These are phyloP conservation scores for Entomortierella lignicola DNA, from an alignment of 192 early-diverging fungal genomes.

Conservation along the genomic window DNA sequence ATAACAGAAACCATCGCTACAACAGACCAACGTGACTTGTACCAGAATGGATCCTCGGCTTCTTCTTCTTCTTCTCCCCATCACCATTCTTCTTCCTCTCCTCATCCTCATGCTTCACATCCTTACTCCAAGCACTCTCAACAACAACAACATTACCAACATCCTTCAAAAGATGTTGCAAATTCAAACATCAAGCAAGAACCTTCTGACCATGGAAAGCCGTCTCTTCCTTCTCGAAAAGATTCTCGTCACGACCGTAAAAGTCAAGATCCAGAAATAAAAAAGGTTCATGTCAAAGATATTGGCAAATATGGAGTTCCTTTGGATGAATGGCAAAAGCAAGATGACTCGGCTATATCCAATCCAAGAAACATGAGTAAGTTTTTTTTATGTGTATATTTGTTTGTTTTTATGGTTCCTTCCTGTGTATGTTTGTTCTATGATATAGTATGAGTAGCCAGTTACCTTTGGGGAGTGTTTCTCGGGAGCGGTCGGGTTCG, in stretches of 20 bases:
- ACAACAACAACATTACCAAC: conserved; percentile 18
- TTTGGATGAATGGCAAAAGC: conserved; percentile 52
- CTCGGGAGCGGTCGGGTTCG: too few species aligned
- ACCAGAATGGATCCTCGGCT: not conserved
- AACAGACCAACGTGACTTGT: not conserved
- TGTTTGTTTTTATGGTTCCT: not conserved
- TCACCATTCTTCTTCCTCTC: not conserved
- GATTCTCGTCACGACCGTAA: conserved; percentile 35
- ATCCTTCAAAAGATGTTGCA: conserved; percentile 7
- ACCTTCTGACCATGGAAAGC: conserved; percentile 26
- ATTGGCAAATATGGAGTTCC: conserved; percentile 54
- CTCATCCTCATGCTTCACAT: conserved; percentile 39
- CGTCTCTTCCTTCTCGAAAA: conserved; percentile 39
- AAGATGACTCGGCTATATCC: conserved; percentile 6
- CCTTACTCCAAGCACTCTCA: conserved; percentile 37
- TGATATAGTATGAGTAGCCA: too few species aligned
- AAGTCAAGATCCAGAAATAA: conserved; percentile 4
- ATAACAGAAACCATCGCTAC: not conserved
- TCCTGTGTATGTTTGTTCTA: not conserved
- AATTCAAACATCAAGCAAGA: conserved; percentile 30
- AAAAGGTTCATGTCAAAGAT: conserved; percentile 47
- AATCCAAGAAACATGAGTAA: conserved; percentile 24
- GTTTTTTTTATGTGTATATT: conserved; percentile 1
- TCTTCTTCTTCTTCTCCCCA: not conserved
- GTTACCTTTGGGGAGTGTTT: too few species aligned